Conservation (phyloP, 2,329 filamentous ascomycete genomes). For the Curvularia lunata region DNA sequence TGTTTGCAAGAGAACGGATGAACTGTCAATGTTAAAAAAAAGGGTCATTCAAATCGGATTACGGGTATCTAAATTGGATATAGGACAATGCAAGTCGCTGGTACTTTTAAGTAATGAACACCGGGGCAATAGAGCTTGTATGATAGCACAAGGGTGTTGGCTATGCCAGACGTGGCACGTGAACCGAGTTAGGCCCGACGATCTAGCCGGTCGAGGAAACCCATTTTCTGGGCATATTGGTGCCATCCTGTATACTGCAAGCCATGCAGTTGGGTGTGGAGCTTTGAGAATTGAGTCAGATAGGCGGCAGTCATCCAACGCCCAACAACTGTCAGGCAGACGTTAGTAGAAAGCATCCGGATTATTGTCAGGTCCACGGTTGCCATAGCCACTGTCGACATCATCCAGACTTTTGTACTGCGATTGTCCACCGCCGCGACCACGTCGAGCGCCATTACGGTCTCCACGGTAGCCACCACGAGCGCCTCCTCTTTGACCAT, state of each 20-base stretch:
- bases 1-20: background rate
- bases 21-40: background rate
- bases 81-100: background rate
- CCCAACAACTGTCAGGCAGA: background rate
- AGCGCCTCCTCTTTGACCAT: slow-evolving; percentile 41
- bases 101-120: background rate
- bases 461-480: slow-evolving; percentile 53
- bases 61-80: slow-evolving; percentile 9
- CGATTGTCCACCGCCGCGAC: slow-evolving; percentile 39
- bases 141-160: background rate
- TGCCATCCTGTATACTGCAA: background rate
- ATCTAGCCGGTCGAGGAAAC: background rate
- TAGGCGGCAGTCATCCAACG: background rate
- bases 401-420: slow-evolving; percentile 56
- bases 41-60: background rate
- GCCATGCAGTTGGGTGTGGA: background rate
- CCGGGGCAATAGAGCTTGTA: background rate
- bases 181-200: slow-evolving; percentile 1
- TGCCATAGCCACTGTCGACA: slow-evolving; percentile 41
- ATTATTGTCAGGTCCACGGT: slow-evolving; percentile 41
- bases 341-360: slow-evolving; percentile 44
- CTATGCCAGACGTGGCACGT: slow-evolving; percentile 1
- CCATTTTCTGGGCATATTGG: background rate
- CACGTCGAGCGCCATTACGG: slow-evolving; percentile 41
- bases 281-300: background rate